Evolutionary conservation across 805 yeast genomes (phyloP).

Genomic region (Suhomyces emberorum): DNA sequence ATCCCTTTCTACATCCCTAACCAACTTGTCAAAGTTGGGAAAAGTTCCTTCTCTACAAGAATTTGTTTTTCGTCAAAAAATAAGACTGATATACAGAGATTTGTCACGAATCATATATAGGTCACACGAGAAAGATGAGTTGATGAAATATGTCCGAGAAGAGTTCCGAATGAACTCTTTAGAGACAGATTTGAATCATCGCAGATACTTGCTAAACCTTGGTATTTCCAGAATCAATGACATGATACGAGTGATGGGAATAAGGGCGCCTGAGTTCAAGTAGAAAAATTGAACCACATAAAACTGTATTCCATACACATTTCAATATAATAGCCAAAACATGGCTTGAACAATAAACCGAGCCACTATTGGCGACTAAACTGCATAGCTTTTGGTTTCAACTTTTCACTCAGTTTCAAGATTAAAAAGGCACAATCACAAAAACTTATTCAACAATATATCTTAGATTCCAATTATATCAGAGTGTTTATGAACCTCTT

Average conservation of each 20-base stretch:
- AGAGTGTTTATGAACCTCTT: no score
- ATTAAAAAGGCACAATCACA: no score
- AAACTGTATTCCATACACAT: no score
- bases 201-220: slow-evolving; percentile 34
- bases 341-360: no score
- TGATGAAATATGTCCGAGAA: slow-evolving; percentile 27
- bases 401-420: no score
- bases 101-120: slow-evolving; percentile 31
- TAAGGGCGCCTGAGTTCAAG: slow-evolving; percentile 7
- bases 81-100: slow-evolving; percentile 31
- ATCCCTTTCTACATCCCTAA: not conserved
- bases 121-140: slow-evolving; percentile 35
- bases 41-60: slow-evolving; percentile 28
- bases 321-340: no score
- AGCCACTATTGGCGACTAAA: no score
- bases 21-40: not conserved
- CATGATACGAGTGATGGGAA: slow-evolving; percentile 21
- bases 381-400: no score
- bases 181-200: slow-evolving; percentile 30
- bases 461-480: no score
- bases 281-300: no score
- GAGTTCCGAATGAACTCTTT: slow-evolving; percentile 31
- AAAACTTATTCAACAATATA: no score
- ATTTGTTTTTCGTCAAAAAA: slow-evolving; percentile 35
- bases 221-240: slow-evolving; percentile 29